Conservation (phyloP, 208 protist species). For the Trichomonas gallinae region DNA sequence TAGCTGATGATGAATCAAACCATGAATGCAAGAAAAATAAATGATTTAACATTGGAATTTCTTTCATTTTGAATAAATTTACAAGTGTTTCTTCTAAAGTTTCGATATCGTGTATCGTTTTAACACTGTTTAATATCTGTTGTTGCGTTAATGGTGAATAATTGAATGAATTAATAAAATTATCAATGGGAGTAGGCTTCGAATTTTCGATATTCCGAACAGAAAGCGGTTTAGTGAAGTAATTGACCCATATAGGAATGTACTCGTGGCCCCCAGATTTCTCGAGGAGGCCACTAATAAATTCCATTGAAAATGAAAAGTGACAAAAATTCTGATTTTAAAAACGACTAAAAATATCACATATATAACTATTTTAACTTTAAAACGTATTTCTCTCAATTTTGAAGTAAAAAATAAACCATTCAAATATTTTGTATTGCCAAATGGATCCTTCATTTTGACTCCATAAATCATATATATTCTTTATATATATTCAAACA, state of each 20-base stretch:
- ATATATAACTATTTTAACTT: no score
- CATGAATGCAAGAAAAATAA: not conserved
- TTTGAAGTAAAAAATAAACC: no score
- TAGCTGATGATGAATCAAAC: not conserved
- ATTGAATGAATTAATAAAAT: not conserved
- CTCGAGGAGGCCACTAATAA: not conserved
- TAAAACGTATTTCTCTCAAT: no score
- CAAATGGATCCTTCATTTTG: no score
- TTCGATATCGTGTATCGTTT: not conserved
- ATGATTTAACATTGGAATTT: not conserved
- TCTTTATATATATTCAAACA: no score
- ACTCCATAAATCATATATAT: no score
- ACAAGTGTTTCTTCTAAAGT: not conserved
- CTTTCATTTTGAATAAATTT: not conserved
- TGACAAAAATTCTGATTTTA: no score
- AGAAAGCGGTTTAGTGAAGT: not conserved
- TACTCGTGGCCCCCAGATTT: not conserved
- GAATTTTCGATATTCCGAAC: not conserved
- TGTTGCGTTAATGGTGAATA: not conserved
- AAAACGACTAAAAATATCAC: no score
- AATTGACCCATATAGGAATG: not conserved
- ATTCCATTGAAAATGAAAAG: not conserved
- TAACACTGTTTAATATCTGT: not conserved
- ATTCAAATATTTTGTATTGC: no score
- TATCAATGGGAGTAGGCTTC: not conserved